phyloP scores from a whole-genome alignment of 202 grass and related monocot genomes.

The Bolboschoenoplectus hybrid region DNA sequence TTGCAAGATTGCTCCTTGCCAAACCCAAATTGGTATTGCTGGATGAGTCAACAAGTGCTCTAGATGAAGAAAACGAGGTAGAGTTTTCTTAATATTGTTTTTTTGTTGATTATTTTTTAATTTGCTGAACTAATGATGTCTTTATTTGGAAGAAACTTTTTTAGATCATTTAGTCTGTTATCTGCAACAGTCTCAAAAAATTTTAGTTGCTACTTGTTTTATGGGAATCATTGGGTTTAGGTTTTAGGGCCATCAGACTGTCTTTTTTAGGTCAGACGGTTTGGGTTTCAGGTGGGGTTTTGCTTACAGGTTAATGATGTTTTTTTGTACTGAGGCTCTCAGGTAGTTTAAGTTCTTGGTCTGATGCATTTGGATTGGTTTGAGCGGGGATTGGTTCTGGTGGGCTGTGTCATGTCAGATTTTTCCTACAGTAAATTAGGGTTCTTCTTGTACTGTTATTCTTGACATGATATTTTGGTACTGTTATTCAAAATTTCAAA shows the following conservation, averaged over 20 bases:
- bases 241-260: not conserved
- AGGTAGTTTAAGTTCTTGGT: not conserved
- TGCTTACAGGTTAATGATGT: not conserved
- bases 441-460: not conserved
- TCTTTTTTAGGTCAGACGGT: not conserved
- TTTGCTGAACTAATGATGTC: not conserved
- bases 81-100: slow-evolving; percentile 4
- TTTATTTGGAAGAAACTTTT: not conserved
- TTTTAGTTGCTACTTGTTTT: not conserved
- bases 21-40: slow-evolving; percentile 79
- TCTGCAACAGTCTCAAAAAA: not conserved
- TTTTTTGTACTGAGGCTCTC: not conserved
- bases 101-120: slow-evolving; percentile 2
- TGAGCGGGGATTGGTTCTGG: slow-evolving; percentile 2
- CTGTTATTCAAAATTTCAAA: not conserved
- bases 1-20: slow-evolving; percentile 77
- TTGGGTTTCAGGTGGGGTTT: not conserved
- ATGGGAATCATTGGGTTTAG: not conserved
- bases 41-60: slow-evolving; percentile 92
- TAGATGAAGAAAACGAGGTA: slow-evolving; percentile 91
- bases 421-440: not conserved
- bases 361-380: not conserved
- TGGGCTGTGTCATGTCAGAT: not conserved
- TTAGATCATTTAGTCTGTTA: not conserved
- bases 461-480: not conserved